Percentiles rank a stretch among this genome's conserved stretches.
phyloP scores from a whole-genome alignment of 2,329 filamentous ascomycete genomes.

The Clathrospora elynae region DNA sequence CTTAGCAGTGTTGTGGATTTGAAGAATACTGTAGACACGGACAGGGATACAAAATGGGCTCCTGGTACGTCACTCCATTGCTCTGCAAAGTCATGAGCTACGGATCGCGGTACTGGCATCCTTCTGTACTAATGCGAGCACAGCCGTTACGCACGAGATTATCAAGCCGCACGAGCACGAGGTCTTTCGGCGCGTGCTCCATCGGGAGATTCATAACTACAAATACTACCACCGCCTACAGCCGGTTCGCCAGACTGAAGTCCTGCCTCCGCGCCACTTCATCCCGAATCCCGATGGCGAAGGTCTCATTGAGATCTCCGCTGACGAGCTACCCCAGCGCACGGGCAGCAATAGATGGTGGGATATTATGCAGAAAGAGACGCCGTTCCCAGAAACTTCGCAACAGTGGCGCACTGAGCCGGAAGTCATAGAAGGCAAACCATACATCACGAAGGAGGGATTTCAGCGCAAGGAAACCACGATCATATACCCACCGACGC shows the following conservation, averaged over 20 bases:
- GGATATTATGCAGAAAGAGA: slow-evolving; percentile 34
- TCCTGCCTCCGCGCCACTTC: slow-evolving; percentile 60
- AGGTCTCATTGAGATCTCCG: slow-evolving; percentile 54
- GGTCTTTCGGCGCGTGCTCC: slow-evolving; percentile 55
- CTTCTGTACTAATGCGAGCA: slow-evolving; percentile 20
- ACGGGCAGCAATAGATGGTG: slow-evolving; percentile 37
- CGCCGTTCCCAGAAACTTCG: slow-evolving; percentile 9
- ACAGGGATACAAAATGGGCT: slow-evolving; percentile 46
- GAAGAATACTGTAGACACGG: slow-evolving; percentile 47
- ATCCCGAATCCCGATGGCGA: slow-evolving; percentile 45
- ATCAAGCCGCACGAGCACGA: slow-evolving; percentile 53
- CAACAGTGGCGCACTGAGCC: slow-evolving; percentile 37
- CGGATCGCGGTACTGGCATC: too few species aligned
- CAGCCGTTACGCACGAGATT: slow-evolving; percentile 58
- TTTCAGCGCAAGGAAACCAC: slow-evolving; percentile 51
- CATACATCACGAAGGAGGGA: slow-evolving; percentile 48
- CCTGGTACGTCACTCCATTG: slow-evolving; percentile 41
- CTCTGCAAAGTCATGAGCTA: too few species aligned
- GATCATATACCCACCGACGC: slow-evolving; percentile 53
- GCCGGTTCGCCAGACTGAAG: slow-evolving; percentile 60
- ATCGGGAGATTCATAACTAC: slow-evolving; percentile 61
- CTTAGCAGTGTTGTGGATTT: slow-evolving; percentile 46
- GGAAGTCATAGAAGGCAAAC: slow-evolving; percentile 48
- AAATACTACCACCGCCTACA: slow-evolving; percentile 59
- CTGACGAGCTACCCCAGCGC: slow-evolving; percentile 47